phyloP scores from a whole-genome alignment of 768 basidiomycete species.

The Cubamyces lactineus region DNA sequence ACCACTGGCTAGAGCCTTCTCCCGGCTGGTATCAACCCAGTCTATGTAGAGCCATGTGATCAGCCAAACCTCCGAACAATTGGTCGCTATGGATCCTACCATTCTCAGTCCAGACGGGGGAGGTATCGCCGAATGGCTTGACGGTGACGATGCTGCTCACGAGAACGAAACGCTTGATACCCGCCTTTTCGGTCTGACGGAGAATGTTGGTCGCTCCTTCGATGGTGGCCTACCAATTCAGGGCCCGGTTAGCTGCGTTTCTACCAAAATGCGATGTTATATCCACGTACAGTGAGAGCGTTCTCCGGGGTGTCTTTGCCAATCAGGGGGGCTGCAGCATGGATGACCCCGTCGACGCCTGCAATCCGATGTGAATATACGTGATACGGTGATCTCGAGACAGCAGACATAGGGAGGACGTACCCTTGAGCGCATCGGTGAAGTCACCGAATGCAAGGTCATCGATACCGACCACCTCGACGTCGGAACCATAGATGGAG shows the following conservation, averaged over 20 bases:
- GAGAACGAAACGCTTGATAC: constrained; percentile 48
- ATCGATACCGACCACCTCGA: constrained; percentile 29
- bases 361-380: neutral
- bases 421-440: constrained; percentile 34
- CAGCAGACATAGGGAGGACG: neutral
- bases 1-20: constrained; percentile 25
- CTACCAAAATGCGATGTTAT: too few species aligned
- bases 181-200: constrained; percentile 44
- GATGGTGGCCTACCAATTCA: constrained; percentile 18
- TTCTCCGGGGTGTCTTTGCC: constrained; percentile 6
- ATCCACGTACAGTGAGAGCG: constrained; percentile 10
- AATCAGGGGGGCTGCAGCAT: constrained; percentile 17
- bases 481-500: constrained; percentile 18
- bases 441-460: constrained; percentile 30
- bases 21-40: constrained; percentile 30
- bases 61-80: neutral
- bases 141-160: constrained; percentile 35
- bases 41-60: neutral
- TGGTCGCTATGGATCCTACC: neutral
- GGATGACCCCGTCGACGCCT: constrained; percentile 27
- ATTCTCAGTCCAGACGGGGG: constrained; percentile 6
- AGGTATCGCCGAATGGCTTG: neutral
- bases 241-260: neutral
- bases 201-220: constrained; percentile 39
- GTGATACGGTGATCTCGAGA: too few species aligned